phyloP scores from a whole-genome alignment of 179 eudicot species.

The Gypsophila paniculata region DNA sequence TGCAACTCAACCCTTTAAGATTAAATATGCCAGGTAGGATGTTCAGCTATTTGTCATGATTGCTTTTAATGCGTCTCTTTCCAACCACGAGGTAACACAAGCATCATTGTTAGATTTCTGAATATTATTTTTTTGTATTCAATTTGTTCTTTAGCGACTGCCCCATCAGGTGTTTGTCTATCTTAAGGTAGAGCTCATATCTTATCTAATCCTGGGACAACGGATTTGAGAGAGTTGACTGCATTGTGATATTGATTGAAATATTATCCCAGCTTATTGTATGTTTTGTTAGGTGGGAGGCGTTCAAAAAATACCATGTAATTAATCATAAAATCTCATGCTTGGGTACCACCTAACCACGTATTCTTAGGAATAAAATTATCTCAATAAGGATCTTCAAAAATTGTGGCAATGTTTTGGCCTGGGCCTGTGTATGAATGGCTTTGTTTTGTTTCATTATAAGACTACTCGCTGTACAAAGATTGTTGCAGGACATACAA shows the following conservation, averaged over 20 bases:
- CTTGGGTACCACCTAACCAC: neutral
- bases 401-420: conserved; percentile 1
- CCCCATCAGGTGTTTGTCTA: conserved; percentile 7
- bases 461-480: no score
- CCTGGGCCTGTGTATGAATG: neutral
- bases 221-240: conserved; percentile 3
- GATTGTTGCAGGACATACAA: no score
- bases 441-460: neutral
- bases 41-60: conserved; percentile 81
- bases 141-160: neutral
- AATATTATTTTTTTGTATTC: conserved; percentile 17
- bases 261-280: neutral
- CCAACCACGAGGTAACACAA: conserved; percentile 53
- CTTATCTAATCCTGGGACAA: neutral
- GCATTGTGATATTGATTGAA: neutral
- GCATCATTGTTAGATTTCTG: neutral
- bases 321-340: conserved; percentile 2
- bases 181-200: neutral
- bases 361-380: neutral
- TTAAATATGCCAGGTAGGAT: conserved; percentile 96
- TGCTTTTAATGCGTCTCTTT: conserved; percentile 69
- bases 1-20: conserved; percentile 88
- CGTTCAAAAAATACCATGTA: neutral
- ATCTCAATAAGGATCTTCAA: neutral
- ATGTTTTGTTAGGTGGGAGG: neutral